These are phyloP conservation scores for Pythium myriotylum DNA, from an alignment of 352 stramenopile species.

Conservation along the genomic window DNA sequence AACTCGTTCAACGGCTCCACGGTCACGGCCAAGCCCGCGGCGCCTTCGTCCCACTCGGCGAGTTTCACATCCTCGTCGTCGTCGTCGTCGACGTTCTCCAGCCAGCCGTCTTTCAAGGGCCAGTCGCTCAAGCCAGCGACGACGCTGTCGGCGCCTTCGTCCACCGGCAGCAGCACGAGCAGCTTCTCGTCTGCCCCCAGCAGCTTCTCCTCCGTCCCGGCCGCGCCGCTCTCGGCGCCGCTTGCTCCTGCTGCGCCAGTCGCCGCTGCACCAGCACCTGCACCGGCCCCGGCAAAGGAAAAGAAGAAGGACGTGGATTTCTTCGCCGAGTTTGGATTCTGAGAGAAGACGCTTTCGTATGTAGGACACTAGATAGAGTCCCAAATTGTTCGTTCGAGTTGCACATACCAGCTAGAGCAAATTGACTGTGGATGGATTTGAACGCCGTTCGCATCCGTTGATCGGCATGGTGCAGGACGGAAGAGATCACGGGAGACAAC, in stretches of 20 bases:
- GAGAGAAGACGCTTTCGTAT: slow-evolving; percentile 3
- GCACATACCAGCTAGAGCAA: no score
- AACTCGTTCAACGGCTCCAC: slow-evolving; percentile 39
- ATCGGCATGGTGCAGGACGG: no score
- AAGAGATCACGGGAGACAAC: no score
- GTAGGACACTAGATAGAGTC: slow-evolving; percentile 1
- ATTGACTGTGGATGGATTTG: no score
- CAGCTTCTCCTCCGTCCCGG: no score
- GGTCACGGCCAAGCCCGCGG: slow-evolving; percentile 9
- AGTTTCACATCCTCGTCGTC: slow-evolving; percentile 49
- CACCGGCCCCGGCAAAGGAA: slow-evolving; percentile 35
- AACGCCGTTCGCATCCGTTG: no score
- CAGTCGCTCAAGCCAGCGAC: slow-evolving; percentile 13
- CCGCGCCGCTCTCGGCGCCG: slow-evolving; percentile 18
- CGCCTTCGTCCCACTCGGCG: no score
- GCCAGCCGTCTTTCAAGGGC: slow-evolving; percentile 8
- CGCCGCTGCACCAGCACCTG: slow-evolving; percentile 9
- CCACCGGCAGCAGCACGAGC: slow-evolving; percentile 23
- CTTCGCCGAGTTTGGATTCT: slow-evolving; percentile 84
- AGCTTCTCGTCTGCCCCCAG: slow-evolving; percentile 19
- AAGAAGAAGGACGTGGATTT: slow-evolving; percentile 87
- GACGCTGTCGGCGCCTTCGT: slow-evolving; percentile 33
- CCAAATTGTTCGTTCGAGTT: not conserved
- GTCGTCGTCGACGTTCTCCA: slow-evolving; percentile 7
- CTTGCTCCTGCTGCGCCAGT: slow-evolving; percentile 26